Evolutionary conservation across 805 yeast species (phyloP), one percentile per base, ranked within the genome.

Genomic region (Saccharomycopsis sp.): DNA sequence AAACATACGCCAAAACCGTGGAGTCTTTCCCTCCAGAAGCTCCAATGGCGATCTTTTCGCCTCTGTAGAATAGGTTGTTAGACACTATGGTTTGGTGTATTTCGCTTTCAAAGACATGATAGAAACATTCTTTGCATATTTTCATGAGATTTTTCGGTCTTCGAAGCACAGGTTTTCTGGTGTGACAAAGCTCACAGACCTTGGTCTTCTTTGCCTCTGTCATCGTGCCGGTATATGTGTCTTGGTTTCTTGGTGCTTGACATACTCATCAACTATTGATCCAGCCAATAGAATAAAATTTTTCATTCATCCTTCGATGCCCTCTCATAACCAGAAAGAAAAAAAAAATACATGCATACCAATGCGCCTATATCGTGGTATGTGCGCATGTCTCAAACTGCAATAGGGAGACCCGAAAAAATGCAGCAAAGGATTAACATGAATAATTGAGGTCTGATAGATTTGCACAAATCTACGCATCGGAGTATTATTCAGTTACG

Each of bases 21-120:
- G 97, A 89, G 70, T 94, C 99, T 67, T 94, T 94, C 56, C 99
- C 99, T 24, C 99, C 99, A 0, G 97, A 89, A 0, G 99, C 99
- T 17, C 99, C 99, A 23, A 94, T 92, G 17, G 98, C 99, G 1
- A 94, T 92, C 25, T 75, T 79, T 68, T 94, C 99, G 15, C 98
- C 98, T 0, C 74, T 77, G 23, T 82, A 70, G 66, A 94, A 94
- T 53, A 94, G 78, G 0, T 82, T 75, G 56, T 86, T 85, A 41
- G 80, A 75, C 14, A 78, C 75, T 52, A 94, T 93, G 1, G 99
- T 93, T 65, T 90, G 81, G 74, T 94, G 99, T 63, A 94, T 88
- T 69, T 94, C 99, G 0, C 96, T 88, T 73, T 94, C 99, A 72
- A 94, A 94, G 1, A 91, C 96, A 60, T 82, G 78, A 69, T 78